Evolutionary conservation across 1,139 yeast species (phyloP), one percentile per base, ranked within the genome.

Genomic region (Entelexis sorbosivorans): DNA sequence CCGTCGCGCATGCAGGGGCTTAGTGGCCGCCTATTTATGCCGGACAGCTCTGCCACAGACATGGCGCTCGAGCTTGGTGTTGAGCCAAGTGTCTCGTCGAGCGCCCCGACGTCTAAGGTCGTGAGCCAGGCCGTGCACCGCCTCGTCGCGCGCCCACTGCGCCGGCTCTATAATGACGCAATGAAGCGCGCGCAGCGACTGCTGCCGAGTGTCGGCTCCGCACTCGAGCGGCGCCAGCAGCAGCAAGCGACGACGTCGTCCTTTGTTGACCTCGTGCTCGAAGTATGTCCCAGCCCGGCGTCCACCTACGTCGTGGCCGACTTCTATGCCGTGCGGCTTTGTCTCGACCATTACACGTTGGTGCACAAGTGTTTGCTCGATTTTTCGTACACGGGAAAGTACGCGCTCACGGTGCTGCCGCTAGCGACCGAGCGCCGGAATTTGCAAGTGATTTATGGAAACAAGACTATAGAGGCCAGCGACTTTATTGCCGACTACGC

Each of bases 401-500:
- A 49, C n/a, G 44, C 55, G 9, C 14, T 57, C 10, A 49, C 56
- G 9, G 31, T 58, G 6, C 38, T 52, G n/a, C 53, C 60, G 3
- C 19, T 13, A 1, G 28, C 28, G 4, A 36, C 34, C 1, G 59
- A 57, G 35, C n/a, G 19, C n/a, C 52, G 49, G 5, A 43, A 49
- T 28, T 26, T 46, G 4, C 19, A 26, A 10, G 42, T 48, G 5
- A 36, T 52, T 13, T 24, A 19, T 8, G 19, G 34, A 5, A 20
- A 31, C n/a, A 36, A 22, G 22, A 19, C 14, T n/a, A 33, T 5
- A 6, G 6, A 22, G 24, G 24, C 28, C 8, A 26, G 17, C 22
- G 39, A 14, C n/a, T 34, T 33, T 26, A 13, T 58, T 28, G 35
- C 20, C 33, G 58, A 58, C 45, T 59, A 58, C 32, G 61, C 59